Conservation (phyloP, 148 eudicot species). For the Rheum nobile region DNA sequence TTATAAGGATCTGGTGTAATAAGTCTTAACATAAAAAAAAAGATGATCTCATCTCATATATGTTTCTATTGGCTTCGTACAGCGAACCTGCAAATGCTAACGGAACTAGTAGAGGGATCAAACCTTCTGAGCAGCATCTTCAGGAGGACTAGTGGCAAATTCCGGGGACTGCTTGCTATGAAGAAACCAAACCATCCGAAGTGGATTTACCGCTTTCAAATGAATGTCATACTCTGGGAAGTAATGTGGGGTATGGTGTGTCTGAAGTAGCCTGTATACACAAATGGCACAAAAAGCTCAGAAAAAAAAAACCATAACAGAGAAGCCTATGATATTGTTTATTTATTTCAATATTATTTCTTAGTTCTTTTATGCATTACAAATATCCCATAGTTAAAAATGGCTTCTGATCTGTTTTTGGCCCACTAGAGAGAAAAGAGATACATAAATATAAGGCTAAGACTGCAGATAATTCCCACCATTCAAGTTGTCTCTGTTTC, state of each 20-base stretch:
- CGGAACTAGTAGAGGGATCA: no score
- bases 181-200: constrained; percentile 22
- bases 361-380: no score
- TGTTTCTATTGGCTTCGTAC: no score
- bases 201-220: constrained; percentile 32
- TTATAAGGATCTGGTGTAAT: no score
- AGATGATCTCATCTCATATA: no score
- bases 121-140: constrained; percentile 19
- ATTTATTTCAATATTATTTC: no score
- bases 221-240: constrained; percentile 43
- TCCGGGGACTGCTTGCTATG: constrained; percentile 33
- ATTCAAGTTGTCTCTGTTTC: not conserved
- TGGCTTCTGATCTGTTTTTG: not conserved
- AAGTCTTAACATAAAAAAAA: no score
- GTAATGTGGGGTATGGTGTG: constrained; percentile 48
- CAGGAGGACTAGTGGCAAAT: constrained; percentile 23
- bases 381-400: no score
- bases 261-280: constrained; percentile 77
- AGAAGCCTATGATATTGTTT: no score
- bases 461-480: not conserved
- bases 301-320: no score
- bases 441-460: not conserved
- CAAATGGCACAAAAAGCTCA: constrained; percentile 7
- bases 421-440: constrained; percentile 6
- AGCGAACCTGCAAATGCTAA: no score